Percentiles rank a stretch among this genome's conserved stretches.
Evolutionary conservation across 2,329 filamentous ascomycete genomes (phyloP).

Genomic region (Alternaria consortialis): DNA sequence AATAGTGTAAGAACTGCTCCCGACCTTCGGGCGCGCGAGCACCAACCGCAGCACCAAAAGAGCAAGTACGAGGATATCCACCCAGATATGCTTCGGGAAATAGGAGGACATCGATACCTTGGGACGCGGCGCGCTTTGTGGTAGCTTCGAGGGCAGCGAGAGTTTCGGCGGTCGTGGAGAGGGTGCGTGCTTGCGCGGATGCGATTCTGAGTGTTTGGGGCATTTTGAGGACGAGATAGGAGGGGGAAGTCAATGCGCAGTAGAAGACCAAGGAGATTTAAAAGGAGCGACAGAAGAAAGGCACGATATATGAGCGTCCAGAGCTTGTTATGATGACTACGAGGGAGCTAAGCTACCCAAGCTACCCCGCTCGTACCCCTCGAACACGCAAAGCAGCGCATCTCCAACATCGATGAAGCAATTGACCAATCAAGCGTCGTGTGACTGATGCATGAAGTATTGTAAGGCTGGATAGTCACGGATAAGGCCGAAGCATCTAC

Average conservation of each 20-base stretch:
- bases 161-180: conserved; percentile 64
- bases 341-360: background rate
- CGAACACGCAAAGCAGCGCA: background rate
- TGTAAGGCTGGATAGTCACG: background rate
- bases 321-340: background rate
- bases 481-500: background rate
- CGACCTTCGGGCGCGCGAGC: conserved; percentile 72
- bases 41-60: conserved; percentile 80
- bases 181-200: conserved; percentile 59
- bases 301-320: background rate
- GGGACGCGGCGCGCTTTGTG: conserved; percentile 69
- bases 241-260: background rate
- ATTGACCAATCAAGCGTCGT: background rate
- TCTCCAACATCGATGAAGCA: background rate
- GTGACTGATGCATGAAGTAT: background rate
- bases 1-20: conserved; percentile 85
- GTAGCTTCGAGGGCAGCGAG: conserved; percentile 71
- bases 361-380: conserved; percentile 13
- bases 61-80: conserved; percentile 84
- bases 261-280: background rate
- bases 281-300: background rate
- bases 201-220: conserved; percentile 58
- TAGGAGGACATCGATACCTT: conserved; percentile 74
- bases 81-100: conserved; percentile 94
- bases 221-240: conserved; percentile 38